Evolutionary conservation across 345 rosid species (phyloP), one percentile per base, ranked within the genome.

Genomic region (Arabis alpina): DNA sequence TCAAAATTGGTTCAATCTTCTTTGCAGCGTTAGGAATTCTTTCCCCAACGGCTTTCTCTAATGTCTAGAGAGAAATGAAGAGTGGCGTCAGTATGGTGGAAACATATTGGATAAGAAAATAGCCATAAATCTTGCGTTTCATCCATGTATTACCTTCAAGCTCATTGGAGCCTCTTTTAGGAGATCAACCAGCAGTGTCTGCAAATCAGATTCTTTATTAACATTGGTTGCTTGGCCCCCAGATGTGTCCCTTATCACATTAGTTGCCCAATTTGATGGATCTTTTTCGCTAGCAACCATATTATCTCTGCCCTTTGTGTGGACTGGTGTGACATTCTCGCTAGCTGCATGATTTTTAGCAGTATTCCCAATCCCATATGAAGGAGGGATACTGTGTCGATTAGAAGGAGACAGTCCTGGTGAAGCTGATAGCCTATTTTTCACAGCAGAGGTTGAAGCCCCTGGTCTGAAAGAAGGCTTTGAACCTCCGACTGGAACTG

Each of bases 11-110:
- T 52, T 88, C 94, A 43, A 94, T 84, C 83, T 83, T 88, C 79
- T 75, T 88, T 30, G 76, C 78, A 30, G 86, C 74, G 63, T 77
- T 70, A 48, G 98, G 95, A 76, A 82, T 57, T 77, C 71, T 52
- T 70, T 84, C 87, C 61, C 89, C 93, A 72, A 82, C 77, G 55
- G 89, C 93, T 86, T 88, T 91, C 80, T 91, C 99, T 77, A 94
- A 78, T 71, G 84, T 85, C 99, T 94, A 76, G 3, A 78, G 53
- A 65, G 14, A 68, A 42, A 75, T 30, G 64, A 63, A 76, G 23
- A 54, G 41, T 13, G 56, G 44, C 19, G 6, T 76, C 54, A 56
- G 57, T 30, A 13, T 23, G 69, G 49, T 30, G 37, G 49, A 52
- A 27, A 59, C 50, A 40, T 40, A 49, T 8, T 61, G 12, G 39